Conservation (phyloP, 2,329 filamentous ascomycete genomes). For the Monosporascus ibericus region DNA sequence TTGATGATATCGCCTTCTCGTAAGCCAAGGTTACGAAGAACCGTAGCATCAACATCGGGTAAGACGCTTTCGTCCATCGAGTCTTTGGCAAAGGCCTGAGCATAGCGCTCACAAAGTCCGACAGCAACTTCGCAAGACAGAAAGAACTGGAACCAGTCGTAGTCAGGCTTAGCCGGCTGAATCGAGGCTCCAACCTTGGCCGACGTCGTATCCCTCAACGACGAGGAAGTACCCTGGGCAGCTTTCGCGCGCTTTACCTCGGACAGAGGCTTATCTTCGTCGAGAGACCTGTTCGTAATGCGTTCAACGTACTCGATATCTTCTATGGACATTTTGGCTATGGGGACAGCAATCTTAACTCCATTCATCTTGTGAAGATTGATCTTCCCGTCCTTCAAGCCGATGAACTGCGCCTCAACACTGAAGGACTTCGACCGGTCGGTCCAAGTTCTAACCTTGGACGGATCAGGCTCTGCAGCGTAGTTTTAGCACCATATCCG, state of each 20-base stretch:
- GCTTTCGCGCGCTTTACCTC: conserved; percentile 61
- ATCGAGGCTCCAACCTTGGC: conserved; percentile 54
- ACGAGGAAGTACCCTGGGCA: conserved; percentile 22
- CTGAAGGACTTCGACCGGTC: conserved; percentile 94
- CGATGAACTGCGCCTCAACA: conserved; percentile 94
- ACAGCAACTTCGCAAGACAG: conserved; percentile 85
- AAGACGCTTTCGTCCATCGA: conserved; percentile 94
- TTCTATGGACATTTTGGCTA: conserved; percentile 90
- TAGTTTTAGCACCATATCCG: conserved; percentile 8
- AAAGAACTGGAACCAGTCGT: conserved; percentile 99
- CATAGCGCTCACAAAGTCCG: conserved; percentile 89
- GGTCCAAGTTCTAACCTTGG: conserved; percentile 87
- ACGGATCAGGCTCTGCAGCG: conserved; percentile 66
- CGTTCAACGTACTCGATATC: conserved; percentile 94
- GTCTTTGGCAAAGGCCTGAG: conserved; percentile 80
- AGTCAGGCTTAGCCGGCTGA: conserved; percentile 61
- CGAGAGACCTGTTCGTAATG: conserved; percentile 78
- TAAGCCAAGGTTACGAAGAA: conserved; percentile 82
- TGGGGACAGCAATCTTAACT: conserved; percentile 94
- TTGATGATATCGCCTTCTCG: conserved; percentile 96
- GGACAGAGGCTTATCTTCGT: conserved; percentile 89
- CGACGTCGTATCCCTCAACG: conserved; percentile 22
- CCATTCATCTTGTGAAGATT: conserved; percentile 97
- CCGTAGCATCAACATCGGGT: conserved; percentile 77
- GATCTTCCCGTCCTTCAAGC: conserved; percentile 90